Percentiles rank a stretch among this genome's conserved stretches.
Conservation (phyloP, 2,329 filamentous ascomycete species). For the Aspergillus sp. region DNA sequence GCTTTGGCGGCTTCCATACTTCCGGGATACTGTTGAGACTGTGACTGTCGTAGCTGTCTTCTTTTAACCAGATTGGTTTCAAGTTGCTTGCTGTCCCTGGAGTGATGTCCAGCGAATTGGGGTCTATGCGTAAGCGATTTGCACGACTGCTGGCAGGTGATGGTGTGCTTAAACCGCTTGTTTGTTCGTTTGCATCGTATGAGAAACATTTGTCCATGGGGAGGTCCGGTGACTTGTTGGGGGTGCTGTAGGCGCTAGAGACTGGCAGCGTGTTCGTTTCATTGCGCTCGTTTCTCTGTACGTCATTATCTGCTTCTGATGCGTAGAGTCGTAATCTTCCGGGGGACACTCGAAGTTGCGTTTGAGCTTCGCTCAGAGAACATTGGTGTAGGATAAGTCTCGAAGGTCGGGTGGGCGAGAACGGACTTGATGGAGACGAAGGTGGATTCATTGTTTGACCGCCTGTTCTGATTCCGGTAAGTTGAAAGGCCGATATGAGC, state of each 20-base stretch:
- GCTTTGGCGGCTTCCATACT: constrained; percentile 5
- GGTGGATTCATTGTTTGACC: not conserved
- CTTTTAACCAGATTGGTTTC: not conserved
- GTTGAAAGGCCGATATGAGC: not conserved
- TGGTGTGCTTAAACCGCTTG: constrained; percentile 8
- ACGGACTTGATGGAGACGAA: not conserved
- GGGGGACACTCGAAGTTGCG: not conserved
- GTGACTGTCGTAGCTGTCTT: not conserved
- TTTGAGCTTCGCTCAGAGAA: not conserved
- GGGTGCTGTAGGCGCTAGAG: not conserved
- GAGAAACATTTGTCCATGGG: constrained; percentile 2
- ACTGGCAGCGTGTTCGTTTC: not conserved
- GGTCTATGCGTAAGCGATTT: not conserved
- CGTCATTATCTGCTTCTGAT: not conserved
- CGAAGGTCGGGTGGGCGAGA: not conserved
- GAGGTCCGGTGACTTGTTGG: not conserved
- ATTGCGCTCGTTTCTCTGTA: not conserved
- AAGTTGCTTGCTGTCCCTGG: not conserved
- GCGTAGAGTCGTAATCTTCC: not conserved
- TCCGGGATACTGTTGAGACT: not conserved
- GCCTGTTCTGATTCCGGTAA: not conserved
- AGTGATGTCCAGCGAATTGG: not conserved
- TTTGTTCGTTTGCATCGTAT: not conserved
- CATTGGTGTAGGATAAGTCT: not conserved
- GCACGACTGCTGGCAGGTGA: constrained; percentile 3